A percentile compares a stretch with the other conserved stretches of the same genome.
Conservation (phyloP, 257 asterid genomes). For the Solanum arcanum region DNA sequence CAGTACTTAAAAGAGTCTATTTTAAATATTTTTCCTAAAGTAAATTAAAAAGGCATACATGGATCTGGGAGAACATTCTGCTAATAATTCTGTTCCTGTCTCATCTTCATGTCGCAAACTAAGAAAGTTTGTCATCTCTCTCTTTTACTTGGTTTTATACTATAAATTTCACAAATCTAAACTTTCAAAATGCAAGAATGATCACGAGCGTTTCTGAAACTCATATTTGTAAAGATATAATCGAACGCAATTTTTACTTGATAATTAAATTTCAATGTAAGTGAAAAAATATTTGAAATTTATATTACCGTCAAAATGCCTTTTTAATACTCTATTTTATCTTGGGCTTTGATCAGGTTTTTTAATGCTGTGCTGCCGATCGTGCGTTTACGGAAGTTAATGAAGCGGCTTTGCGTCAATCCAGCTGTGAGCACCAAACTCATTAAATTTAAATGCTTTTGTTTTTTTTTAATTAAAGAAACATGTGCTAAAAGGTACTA, state of each 20-base stretch:
- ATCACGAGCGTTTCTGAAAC: neutral
- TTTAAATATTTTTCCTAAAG: neutral
- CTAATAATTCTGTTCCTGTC: neutral
- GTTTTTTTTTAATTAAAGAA: too few relatives aligned
- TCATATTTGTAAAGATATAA: neutral
- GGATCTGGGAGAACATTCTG: neutral
- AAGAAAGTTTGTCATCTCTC: neutral
- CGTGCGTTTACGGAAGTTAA: neutral
- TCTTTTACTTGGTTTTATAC: neutral
- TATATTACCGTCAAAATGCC: neutral
- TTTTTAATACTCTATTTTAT: neutral
- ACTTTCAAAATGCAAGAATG: neutral
- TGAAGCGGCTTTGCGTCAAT: neutral
- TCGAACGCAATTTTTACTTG: neutral
- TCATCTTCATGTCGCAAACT: neutral
- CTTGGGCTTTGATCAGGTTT: neutral
- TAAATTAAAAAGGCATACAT: neutral
- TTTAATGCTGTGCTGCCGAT: neutral
- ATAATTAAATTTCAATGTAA: neutral
- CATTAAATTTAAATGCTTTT: neutral
- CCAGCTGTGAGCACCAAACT: neutral
- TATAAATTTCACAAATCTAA: neutral
- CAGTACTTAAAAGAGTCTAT: too few relatives aligned
- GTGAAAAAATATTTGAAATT: neutral
- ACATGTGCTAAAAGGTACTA: too few relatives aligned